These are phyloP conservation scores for Flaveria ramosissima DNA, from an alignment of 129 eudicot genomes.

Conservation along the genomic window DNA sequence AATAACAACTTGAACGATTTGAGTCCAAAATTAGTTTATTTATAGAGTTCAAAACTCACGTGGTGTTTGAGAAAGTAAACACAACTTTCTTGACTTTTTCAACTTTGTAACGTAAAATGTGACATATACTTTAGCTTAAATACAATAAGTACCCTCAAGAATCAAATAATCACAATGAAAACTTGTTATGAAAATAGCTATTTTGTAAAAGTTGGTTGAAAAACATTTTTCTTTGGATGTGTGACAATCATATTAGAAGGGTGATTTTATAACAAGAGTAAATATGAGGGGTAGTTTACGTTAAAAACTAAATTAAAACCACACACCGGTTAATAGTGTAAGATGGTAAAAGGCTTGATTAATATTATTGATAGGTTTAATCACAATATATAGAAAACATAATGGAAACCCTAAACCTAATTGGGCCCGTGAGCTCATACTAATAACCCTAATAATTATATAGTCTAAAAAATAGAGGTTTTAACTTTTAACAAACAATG, in stretches of 20 bases:
- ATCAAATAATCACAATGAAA: not conserved
- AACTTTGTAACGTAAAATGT: not conserved
- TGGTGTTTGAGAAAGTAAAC: conserved; percentile 14
- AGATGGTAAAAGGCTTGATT: no score
- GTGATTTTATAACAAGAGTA: not conserved
- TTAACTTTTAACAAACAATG: not conserved
- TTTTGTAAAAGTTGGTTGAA: not conserved
- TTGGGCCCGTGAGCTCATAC: no score
- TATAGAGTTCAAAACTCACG: conserved; percentile 28
- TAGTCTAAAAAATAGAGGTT: no score
- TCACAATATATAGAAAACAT: no score
- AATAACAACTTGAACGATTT: conserved; percentile 20
- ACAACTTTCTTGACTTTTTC: conserved; percentile 25
- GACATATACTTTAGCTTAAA: conserved; percentile 15
- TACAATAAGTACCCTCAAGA: conserved; percentile 10
- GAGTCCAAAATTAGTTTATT: conserved; percentile 25
- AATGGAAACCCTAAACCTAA: no score
- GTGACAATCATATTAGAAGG: conserved; percentile 1
- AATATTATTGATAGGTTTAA: no score
- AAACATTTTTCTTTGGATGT: not conserved
- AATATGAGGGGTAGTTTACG: not conserved
- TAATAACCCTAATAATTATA: no score
- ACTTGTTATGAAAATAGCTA: not conserved
- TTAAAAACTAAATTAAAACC: not conserved
- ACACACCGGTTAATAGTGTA: no score